Percentiles rank a stretch among this genome's conserved stretches.
These are phyloP conservation scores for Secale cereale DNA, from an alignment of 176 grass and related monocot genomes.

Conservation along the genomic window DNA sequence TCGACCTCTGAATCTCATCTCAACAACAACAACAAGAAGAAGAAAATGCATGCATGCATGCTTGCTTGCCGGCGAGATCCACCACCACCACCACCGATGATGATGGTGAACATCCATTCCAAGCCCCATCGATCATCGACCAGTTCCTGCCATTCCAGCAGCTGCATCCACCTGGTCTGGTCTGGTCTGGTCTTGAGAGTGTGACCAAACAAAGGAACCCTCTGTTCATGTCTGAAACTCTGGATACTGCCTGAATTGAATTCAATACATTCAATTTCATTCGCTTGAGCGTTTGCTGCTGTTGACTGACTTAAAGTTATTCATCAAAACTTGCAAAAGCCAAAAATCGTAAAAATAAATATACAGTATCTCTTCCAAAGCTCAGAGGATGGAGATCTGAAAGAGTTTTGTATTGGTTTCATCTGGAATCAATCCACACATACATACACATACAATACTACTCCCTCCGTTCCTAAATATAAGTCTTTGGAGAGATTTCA, in stretches of 20 bases:
- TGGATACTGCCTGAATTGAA: conserved; percentile 12
- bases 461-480: too few relatives aligned
- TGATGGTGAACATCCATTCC: not conserved
- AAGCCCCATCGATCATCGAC: not conserved
- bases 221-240: not conserved
- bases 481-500: too few relatives aligned
- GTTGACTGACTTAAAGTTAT: not conserved
- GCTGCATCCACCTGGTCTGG: not conserved
- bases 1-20: conserved; percentile 39
- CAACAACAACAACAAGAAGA: not conserved
- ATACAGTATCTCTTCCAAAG: too few relatives aligned
- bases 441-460: not conserved
- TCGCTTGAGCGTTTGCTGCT: not conserved
- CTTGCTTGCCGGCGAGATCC: too few relatives aligned
- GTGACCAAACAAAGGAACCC: not conserved
- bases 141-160: not conserved
- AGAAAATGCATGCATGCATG: too few relatives aligned
- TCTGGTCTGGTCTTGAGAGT: not conserved
- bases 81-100: too few relatives aligned
- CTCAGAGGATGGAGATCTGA: not conserved
- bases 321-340: too few relatives aligned
- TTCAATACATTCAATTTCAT: conserved; percentile 40
- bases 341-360: too few relatives aligned
- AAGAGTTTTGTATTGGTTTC: not conserved
- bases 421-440: not conserved